Evolutionary conservation across 768 basidiomycete genomes (phyloP).

Genomic region (Lactarius sp.): DNA sequence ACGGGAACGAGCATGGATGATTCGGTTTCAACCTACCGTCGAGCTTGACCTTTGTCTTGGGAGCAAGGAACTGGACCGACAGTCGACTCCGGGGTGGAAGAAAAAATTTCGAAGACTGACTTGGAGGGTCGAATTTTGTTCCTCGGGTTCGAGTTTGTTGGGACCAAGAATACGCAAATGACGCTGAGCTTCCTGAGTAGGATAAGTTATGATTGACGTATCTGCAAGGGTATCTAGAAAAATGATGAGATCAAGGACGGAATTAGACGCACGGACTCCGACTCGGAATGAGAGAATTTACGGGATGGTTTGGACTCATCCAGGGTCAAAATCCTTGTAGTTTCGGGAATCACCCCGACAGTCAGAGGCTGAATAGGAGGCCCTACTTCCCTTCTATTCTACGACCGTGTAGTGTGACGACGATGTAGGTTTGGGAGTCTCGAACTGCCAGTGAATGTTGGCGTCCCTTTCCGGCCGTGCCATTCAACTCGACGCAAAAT

Average conservation of each 20-base stretch:
- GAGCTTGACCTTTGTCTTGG: constrained; percentile 93
- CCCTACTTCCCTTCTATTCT: constrained; percentile 68
- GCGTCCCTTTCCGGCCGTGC: no score
- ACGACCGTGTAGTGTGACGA: constrained; percentile 27
- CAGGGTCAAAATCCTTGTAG: constrained; percentile 83
- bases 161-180: constrained; percentile 93
- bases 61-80: constrained; percentile 70
- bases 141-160: constrained; percentile 89
- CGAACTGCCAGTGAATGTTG: neutral
- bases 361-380: constrained; percentile 44
- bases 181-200: constrained; percentile 64
- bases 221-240: constrained; percentile 75
- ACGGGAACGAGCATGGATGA: constrained; percentile 87
- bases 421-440: no score
- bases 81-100: neutral
- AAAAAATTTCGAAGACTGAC: neutral
- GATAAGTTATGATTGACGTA: constrained; percentile 54
- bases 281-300: constrained; percentile 36
- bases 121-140: constrained; percentile 72
- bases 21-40: constrained; percentile 83
- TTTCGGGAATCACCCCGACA: constrained; percentile 30
- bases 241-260: constrained; percentile 17
- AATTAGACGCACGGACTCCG: constrained; percentile 2
- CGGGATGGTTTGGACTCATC: constrained; percentile 59
- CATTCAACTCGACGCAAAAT: no score